Evolutionary conservation across 148 eudicot species (phyloP).

Genomic region (Mesembryanthemum crystallinum): DNA sequence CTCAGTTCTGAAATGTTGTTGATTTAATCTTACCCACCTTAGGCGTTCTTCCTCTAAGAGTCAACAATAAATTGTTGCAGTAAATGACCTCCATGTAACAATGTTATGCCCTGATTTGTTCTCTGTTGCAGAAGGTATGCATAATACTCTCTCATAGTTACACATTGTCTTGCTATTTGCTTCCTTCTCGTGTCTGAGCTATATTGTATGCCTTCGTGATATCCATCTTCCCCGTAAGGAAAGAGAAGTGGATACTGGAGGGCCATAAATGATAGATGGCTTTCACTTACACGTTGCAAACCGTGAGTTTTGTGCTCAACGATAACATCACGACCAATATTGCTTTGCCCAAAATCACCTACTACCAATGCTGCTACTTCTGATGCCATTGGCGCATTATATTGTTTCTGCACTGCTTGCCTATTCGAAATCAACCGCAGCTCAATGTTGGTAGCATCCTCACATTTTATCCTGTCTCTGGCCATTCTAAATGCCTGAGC

Average conservation of each 20-base stretch:
- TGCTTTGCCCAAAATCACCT: neutral
- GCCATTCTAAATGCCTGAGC: constrained; percentile 14
- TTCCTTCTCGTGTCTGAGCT: neutral
- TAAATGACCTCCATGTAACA: neutral
- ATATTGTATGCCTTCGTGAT: neutral
- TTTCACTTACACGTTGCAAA: neutral
- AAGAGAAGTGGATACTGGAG: constrained; percentile 8
- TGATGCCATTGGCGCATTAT: neutral
- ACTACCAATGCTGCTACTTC: constrained; percentile 1
- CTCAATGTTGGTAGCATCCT: neutral
- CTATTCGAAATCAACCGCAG: neutral
- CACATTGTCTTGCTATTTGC: neutral
- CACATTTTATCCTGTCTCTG: neutral
- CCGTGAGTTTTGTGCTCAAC: neutral
- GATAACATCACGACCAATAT: neutral
- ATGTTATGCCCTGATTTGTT: neutral
- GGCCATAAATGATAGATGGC: neutral
- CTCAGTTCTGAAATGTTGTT: neutral
- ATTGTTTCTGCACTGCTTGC: neutral
- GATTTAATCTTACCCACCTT: neutral
- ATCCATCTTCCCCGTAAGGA: constrained; percentile 9
- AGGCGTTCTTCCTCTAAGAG: neutral
- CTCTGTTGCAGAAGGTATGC: neutral
- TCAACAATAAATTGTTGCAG: neutral
- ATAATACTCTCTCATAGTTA: neutral